Evolutionary conservation across 2,329 filamentous ascomycete species (phyloP), one percentile per base, ranked within the genome.

Genomic region (Xylaria polymorpha): DNA sequence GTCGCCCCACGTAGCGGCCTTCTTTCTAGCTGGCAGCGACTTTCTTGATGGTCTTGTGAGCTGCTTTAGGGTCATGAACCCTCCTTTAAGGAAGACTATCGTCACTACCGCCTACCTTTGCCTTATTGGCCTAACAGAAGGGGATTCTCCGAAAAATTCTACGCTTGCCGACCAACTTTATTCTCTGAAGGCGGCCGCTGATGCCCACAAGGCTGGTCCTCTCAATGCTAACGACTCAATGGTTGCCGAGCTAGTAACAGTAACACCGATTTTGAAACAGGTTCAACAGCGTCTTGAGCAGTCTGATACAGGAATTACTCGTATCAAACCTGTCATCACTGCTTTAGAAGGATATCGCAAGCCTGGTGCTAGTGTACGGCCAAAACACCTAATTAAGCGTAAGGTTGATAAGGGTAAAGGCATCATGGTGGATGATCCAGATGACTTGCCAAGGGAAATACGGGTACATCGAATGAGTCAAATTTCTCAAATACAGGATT

Each of bases 401-500:
- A 91, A 87, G 76, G 77, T 88, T 4, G 86, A 90, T 73, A 94
- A 93, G 79, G 90, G 91, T 39, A 94, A 94, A 77, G 83, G 81
- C 2, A 78, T 80, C 14, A 81, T 80, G 66, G 67, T 67, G 1
- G 76, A 79, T 46, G 80, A 81, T 53, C 77, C 79, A 3, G 77
- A 80, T 8, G 82, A 85, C 6, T 71, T 77, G 7, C 75, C 81
- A 6, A 80, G 79, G 2, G 84, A 87, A 51, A 83, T 94, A 41
- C 93, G 96, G 76, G 83, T 95, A 25, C 94, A 97, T 79, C 90
- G 86, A 50, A 91, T 97, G 88, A 94, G 92, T 74, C 88, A 95
- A 58, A 89, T 98, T 61, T 92, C 92, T 0, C 93, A 97, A 78
- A 86, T 99, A n/a, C 94, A 97, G 77, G 95, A 99, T 77, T 84